Evolutionary conservation across 208 protist genomes (phyloP), one percentile per base, ranked within the genome.

Genomic region (Vickermania ingenoplastis): DNA sequence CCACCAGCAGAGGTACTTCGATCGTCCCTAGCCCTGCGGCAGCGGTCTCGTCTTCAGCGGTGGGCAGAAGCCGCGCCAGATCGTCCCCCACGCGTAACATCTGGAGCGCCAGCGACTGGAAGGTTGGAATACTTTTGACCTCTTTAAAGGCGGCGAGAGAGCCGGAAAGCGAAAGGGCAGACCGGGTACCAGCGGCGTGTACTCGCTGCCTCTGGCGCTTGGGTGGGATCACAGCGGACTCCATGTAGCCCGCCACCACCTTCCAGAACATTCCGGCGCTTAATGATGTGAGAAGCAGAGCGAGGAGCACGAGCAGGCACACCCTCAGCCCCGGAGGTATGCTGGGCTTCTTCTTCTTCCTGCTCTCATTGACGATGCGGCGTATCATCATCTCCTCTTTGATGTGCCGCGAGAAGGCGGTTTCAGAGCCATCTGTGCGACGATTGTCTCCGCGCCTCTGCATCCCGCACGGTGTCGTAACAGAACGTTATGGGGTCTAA

Each of bases 81-180:
- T 17, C 11, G 11, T 45, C 11, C 7, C 11, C 36, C 36, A 45
- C 36, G 11, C 17, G 11, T 7, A 73, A 59, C 2, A 87, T 57
- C 0, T 57, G 63, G 5, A 53, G 64, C 2, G 69, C 63, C 0
- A 71, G 51, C 48, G 66, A 50, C 2, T 57, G 55, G 13, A 86
- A 57, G 49, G 65, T 53, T 0, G 63, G 62, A 13, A 63, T 41
- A 11, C 53, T 26, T 29, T 58, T 7, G 11, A 45, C 36, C 36
- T 45, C 36, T 17, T 45, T 17, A 45, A 45, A 45, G 36, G 36
- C 17, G 36, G 36, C 17, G 11, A 45, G 36, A n/a, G 36, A 7
- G 36, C 36, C 36, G 36, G 36, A n/a, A 45, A 45, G 36, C 36
- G 17, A n/a, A 7, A 45, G 36, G n/a, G n/a, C n/a, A n/a, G n/a